Evolutionary conservation across 441 rosid species (phyloP).

Genomic region (Pelargonium cotyledonis): DNA sequence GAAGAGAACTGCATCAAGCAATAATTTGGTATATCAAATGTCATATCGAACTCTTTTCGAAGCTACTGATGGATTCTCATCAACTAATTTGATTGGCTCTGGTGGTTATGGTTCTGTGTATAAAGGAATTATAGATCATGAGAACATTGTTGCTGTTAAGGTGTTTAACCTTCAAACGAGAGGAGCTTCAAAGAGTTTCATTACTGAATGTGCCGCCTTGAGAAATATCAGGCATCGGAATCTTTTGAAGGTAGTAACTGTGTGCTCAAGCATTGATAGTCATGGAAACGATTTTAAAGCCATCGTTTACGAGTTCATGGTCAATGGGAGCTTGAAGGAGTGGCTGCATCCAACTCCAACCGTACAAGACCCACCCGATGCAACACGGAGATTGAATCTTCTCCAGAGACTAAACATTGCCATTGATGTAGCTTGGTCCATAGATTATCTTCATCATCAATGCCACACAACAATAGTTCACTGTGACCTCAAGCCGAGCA

Average conservation of each 20-base stretch:
- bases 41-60: constrained; percentile 10
- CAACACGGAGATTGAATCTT: neutral
- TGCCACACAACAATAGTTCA: neutral
- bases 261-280: constrained; percentile 12
- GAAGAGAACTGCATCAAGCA: neutral
- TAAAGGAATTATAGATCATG: constrained; percentile 11
- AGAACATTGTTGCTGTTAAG: constrained; percentile 12
- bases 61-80: constrained; percentile 14
- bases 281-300: constrained; percentile 14
- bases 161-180: constrained; percentile 7
- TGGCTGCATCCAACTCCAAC: neutral
- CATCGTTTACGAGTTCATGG: constrained; percentile 17
- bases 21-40: neutral
- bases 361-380: rapidly evolving
- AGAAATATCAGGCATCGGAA: constrained; percentile 8
- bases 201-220: constrained; percentile 11
- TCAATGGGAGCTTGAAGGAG: constrained; percentile 12
- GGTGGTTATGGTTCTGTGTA: constrained; percentile 14
- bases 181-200: constrained; percentile 16
- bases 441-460: constrained; percentile 16
- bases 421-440: neutral
- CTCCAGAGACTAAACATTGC: constrained; percentile 12
- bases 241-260: constrained; percentile 14
- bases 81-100: neutral
- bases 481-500: constrained; percentile 20